A percentile compares a stretch with the other conserved stretches of the same genome.
These are phyloP conservation scores for Acer campestre DNA, from an alignment of 345 rosid genomes.

Conservation along the genomic window DNA sequence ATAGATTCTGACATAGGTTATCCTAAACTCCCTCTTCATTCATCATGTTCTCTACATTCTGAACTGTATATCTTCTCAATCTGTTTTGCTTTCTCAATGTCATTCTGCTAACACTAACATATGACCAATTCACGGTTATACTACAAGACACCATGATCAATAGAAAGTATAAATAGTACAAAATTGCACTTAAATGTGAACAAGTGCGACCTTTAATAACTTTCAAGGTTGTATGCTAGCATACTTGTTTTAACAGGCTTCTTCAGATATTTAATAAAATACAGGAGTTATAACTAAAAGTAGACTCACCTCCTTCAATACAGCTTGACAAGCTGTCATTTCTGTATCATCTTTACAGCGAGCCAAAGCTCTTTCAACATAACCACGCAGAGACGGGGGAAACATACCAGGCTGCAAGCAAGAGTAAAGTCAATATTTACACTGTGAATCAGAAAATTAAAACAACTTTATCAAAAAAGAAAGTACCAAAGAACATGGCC, in stretches of 20 bases:
- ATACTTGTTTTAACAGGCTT: neutral
- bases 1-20: neutral
- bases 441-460: constrained; percentile 1
- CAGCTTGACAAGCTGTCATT: constrained; percentile 64
- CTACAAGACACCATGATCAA: neutral
- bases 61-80: neutral
- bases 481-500: neutral
- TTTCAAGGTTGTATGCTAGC: neutral
- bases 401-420: constrained; percentile 67
- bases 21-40: neutral
- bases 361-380: constrained; percentile 87
- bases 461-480: constrained; percentile 2
- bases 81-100: neutral
- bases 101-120: neutral
- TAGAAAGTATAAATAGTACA: neutral
- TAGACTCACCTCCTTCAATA: constrained; percentile 72
- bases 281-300: neutral
- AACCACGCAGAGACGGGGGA: constrained; percentile 78
- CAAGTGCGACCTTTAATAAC: neutral
- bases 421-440: constrained; percentile 18
- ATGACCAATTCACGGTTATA: neutral
- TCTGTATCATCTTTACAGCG: constrained; percentile 81
- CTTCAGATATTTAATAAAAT: neutral
- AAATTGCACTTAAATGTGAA: neutral
- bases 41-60: neutral